Percentiles rank a stretch among this genome's conserved stretches.
Conservation (phyloP, 169 alveolate species). For the Plasmodium knowlesi region DNA sequence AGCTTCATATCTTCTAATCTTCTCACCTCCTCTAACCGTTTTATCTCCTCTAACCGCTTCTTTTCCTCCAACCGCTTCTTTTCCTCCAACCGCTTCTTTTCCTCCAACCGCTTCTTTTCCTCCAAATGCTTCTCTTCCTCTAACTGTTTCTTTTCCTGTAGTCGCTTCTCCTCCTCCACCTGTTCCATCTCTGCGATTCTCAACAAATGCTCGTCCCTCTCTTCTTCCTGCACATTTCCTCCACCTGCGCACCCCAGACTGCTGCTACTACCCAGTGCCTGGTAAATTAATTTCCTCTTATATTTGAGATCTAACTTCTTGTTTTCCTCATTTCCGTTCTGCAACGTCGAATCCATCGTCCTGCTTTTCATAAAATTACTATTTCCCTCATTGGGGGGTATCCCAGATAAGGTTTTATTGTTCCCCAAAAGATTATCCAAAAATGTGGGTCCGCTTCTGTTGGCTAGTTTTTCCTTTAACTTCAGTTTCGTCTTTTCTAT, state of each 20-base stretch:
- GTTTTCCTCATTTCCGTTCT: not conserved
- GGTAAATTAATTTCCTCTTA: conserved; percentile 25
- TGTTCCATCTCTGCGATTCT: not conserved
- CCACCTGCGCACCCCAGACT: not conserved
- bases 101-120: not conserved
- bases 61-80: not conserved
- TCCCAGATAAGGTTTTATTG: not conserved
- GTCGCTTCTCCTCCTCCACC: not conserved
- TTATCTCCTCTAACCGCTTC: not conserved
- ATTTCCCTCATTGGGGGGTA: not conserved
- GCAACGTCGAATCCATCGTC: not conserved
- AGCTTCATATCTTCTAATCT: not conserved
- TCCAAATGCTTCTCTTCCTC: not conserved
- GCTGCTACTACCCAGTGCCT: conserved; percentile 6
- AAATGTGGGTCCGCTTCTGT: not conserved
- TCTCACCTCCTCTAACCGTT: conserved; percentile 4
- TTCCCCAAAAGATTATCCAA: not conserved
- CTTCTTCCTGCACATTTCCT: not conserved
- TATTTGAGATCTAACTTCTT: not conserved
- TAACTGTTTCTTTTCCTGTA: not conserved
- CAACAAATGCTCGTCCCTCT: not conserved
- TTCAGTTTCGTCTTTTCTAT: conserved; percentile 33
- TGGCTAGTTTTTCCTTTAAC: conserved; percentile 15
- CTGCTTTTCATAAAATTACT: not conserved
- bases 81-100: not conserved